These are phyloP conservation scores for Cladosporium sp. DNA, from an alignment of 2,329 filamentous ascomycete genomes.

Conservation along the genomic window DNA sequence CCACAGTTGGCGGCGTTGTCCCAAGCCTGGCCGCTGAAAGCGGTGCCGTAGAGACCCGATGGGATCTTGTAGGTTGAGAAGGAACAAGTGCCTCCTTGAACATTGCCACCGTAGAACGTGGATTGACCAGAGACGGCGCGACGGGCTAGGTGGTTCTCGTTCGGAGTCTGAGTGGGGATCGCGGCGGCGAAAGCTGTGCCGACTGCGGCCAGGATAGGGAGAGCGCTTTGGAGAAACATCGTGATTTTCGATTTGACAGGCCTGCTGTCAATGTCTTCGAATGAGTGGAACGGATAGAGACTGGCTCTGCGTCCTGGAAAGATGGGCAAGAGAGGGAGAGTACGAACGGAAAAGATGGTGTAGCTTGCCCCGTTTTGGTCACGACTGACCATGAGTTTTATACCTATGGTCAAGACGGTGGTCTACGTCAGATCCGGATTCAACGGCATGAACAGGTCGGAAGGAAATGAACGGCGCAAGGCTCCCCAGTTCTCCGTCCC, in stretches of 20 bases:
- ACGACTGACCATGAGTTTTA: not conserved
- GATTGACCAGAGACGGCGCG: slow-evolving; percentile 19
- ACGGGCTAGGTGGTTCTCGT: slow-evolving; percentile 15
- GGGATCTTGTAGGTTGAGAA: slow-evolving; percentile 59
- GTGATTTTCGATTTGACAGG: not conserved
- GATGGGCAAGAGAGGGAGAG: not conserved
- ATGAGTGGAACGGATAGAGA: not conserved
- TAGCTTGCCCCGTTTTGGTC: not conserved
- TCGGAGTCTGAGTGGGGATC: slow-evolving; percentile 12
- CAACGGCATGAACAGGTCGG: slow-evolving; percentile 3
- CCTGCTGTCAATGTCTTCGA: not conserved
- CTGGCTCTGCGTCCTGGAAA: not conserved
- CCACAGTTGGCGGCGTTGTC: slow-evolving; percentile 52
- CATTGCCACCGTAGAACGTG: slow-evolving; percentile 25
- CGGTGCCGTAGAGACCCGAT: slow-evolving; percentile 53
- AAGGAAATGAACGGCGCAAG: slow-evolving; percentile 5
- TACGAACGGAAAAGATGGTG: no score
- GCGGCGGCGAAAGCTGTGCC: slow-evolving; percentile 13
- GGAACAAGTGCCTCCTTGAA: slow-evolving; percentile 56
- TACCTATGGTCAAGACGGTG: not conserved
- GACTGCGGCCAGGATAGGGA: not conserved
- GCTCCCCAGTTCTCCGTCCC: not conserved
- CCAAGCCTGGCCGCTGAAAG: slow-evolving; percentile 56
- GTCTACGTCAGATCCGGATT: slow-evolving; percentile 3
- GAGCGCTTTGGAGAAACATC: not conserved